A percentile compares a stretch with the other conserved stretches of the same genome.
phyloP scores from a whole-genome alignment of 139 green algal genomes.

The Volvox africanus region DNA sequence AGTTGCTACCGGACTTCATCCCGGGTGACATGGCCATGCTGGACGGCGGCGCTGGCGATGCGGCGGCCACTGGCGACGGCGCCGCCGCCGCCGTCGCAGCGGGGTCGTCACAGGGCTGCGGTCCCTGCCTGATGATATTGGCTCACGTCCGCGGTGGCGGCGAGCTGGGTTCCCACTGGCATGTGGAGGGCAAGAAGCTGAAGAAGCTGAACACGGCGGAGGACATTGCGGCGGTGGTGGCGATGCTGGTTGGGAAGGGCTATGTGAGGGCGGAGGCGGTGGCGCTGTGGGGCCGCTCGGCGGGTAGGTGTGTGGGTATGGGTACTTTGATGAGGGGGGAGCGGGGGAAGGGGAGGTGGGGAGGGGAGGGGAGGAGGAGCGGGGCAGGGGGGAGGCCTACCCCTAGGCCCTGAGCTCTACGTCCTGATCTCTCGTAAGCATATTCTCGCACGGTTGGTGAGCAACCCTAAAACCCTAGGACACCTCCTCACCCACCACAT shows the following conservation, averaged over 20 bases:
- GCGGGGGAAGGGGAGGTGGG: no score
- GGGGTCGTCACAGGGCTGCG: neutral
- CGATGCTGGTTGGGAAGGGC: slow-evolving; percentile 44
- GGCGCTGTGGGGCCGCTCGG: slow-evolving; percentile 53
- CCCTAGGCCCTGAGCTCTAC: no score
- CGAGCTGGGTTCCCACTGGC: slow-evolving; percentile 82
- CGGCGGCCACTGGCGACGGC: neutral
- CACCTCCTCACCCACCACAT: neutral
- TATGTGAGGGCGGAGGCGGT: slow-evolving; percentile 19
- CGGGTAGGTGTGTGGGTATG: slow-evolving; percentile 36
- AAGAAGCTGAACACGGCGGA: slow-evolving; percentile 63
- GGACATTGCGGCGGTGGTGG: slow-evolving; percentile 65
- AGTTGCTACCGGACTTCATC: slow-evolving; percentile 65
- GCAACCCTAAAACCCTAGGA: no score
- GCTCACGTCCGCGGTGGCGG: slow-evolving; percentile 82
- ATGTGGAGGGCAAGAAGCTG: slow-evolving; percentile 57
- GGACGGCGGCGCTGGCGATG: slow-evolving; percentile 46
- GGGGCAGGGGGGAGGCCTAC: no score
- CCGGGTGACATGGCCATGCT: slow-evolving; percentile 71
- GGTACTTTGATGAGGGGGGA: no score
- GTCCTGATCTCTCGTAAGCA: neutral
- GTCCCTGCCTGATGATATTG: slow-evolving; percentile 58
- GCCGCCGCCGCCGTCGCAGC: neutral
- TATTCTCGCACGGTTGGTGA: neutral
- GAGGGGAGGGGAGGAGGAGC: no score